A percentile compares a stretch with the other conserved stretches of the same genome.
Evolutionary conservation across 176 grass and related monocot genomes (phyloP).

Genomic region (Aegilops tauschii): DNA sequence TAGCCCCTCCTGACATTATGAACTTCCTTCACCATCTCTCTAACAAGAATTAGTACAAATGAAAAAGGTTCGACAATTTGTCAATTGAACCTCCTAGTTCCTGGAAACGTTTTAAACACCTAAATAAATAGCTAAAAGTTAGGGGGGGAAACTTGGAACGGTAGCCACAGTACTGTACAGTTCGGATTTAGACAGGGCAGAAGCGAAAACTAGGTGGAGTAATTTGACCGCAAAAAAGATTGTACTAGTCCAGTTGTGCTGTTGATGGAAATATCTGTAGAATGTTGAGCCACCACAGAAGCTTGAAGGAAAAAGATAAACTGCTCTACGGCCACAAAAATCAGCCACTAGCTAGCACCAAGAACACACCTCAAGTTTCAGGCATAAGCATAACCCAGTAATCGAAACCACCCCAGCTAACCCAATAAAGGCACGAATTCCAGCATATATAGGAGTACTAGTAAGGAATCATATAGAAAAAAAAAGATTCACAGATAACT

Average conservation of each 20-base stretch:
- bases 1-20: background rate
- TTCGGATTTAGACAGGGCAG: constrained; percentile 2
- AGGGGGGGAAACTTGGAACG: background rate
- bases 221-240: constrained; percentile 3
- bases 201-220: background rate
- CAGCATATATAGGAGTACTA: background rate
- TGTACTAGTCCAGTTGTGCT: background rate
- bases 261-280: constrained; percentile 30
- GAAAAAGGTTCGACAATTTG: background rate
- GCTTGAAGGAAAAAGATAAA: background rate
- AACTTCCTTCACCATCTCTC: background rate
- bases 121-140: too few species aligned
- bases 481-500: background rate
- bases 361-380: background rate
- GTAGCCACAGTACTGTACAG: background rate
- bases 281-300: background rate
- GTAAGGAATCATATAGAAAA: background rate
- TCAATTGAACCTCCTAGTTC: background rate
- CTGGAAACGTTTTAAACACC: background rate
- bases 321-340: background rate
- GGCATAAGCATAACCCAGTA: background rate
- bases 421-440: background rate
- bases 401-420: background rate
- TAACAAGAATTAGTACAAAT: background rate
- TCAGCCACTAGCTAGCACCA: background rate